A percentile compares a stretch with the other conserved stretches of the same genome.
phyloP scores from a whole-genome alignment of 1,284 basidiomycete species.

The Trichosporon ovoides region DNA sequence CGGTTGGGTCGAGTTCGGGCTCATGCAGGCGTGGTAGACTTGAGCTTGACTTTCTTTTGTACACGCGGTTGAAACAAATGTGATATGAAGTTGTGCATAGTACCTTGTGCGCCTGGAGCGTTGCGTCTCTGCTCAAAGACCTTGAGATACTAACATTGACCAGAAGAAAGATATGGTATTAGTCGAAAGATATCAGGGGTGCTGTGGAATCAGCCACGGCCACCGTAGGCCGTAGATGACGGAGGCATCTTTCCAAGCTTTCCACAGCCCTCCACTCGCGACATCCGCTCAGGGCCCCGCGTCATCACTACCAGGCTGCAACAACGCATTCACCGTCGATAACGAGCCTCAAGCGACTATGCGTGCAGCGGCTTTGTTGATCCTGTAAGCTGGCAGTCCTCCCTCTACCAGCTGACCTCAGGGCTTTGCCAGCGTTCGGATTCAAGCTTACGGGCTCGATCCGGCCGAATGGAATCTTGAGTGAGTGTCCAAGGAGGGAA shows the following conservation, averaged over 20 bases:
- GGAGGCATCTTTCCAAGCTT: not conserved
- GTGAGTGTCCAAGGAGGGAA: not conserved
- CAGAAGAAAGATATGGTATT: no score
- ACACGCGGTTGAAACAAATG: no score
- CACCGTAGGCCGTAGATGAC: no score
- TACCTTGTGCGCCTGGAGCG: no score
- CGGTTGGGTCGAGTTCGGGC: conserved; percentile 7
- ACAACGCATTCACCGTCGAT: not conserved
- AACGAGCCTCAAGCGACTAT: not conserved
- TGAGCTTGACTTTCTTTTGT: not conserved
- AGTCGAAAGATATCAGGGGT: no score
- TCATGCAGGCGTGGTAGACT: conserved; percentile 8
- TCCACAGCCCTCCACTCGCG: not conserved
- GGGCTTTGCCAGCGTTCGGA: not conserved
- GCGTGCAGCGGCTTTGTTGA: not conserved
- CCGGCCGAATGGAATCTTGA: conserved; percentile 1
- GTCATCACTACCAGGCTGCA: not conserved
- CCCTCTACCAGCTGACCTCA: not conserved
- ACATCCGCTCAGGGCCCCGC: not conserved
- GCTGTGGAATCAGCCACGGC: no score
- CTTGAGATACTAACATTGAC: no score
- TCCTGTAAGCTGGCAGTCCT: not conserved
- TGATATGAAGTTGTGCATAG: not conserved
- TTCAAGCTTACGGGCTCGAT: conserved; percentile 5
- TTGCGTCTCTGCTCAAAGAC: no score